phyloP scores from a whole-genome alignment of 192 early-diverging fungal genomes.

The Umbelopsis sp. region DNA sequence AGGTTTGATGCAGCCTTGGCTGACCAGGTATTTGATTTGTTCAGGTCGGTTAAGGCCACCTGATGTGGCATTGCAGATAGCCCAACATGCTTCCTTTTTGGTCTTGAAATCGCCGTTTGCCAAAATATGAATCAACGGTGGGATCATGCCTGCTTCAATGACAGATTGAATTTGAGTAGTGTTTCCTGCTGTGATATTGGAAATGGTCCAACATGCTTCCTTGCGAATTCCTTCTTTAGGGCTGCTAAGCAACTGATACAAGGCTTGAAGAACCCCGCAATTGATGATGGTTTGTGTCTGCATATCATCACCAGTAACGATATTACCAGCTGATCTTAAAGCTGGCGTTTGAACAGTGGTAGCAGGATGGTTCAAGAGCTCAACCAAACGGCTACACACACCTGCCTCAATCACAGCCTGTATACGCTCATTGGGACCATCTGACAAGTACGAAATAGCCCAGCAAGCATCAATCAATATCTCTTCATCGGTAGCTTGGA shows the following conservation, averaged over 20 bases:
- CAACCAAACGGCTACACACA: conserved; percentile 70
- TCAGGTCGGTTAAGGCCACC: conserved; percentile 40
- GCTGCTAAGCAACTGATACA: conserved; percentile 52
- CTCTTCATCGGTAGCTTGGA: conserved; percentile 72
- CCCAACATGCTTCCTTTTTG: conserved; percentile 57
- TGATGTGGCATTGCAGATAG: conserved; percentile 50
- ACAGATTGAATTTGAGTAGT: conserved; percentile 49
- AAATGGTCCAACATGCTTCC: conserved; percentile 60
- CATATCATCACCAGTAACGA: conserved; percentile 80
- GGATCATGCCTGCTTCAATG: conserved; percentile 50
- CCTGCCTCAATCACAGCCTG: conserved; percentile 79
- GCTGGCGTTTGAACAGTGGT: conserved; percentile 72
- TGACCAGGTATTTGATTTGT: conserved; percentile 48
- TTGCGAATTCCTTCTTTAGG: conserved; percentile 45
- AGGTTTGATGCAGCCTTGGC: conserved; percentile 50
- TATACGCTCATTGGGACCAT: conserved; percentile 74
- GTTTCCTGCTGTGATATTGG: conserved; percentile 54
- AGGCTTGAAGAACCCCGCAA: conserved; percentile 59
- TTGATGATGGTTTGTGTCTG: conserved; percentile 78
- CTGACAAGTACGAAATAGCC: conserved; percentile 80
- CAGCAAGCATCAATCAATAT: conserved; percentile 81
- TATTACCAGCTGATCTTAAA: conserved; percentile 77
- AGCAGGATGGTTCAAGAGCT: conserved; percentile 63
- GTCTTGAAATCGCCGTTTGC: conserved; percentile 45
- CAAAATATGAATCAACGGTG: conserved; percentile 44